Evolutionary conservation across 257 asterid species (phyloP), one percentile per base, ranked within the genome.

Genomic region (Solanum ahanhuiri): DNA sequence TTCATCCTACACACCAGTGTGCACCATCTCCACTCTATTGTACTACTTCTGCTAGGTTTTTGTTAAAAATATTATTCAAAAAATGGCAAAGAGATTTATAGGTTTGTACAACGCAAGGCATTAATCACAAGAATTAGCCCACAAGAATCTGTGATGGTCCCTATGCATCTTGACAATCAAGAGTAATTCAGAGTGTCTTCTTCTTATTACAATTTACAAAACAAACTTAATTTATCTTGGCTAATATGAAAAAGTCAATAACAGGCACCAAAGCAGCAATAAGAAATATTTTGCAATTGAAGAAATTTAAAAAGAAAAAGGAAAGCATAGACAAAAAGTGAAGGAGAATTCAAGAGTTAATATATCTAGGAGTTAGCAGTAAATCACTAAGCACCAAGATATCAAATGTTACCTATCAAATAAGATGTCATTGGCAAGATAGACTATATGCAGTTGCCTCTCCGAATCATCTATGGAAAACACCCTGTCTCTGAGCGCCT

Each of bases 351-450:
- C 39, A 77, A 45, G 83, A 77, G 23, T 41, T 43, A 14, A 41
- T 14, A 77, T 77, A 77, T 77, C 64, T 25, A 77, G 64, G 25
- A 77, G 34, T 15, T 20, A 7, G 83, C 39, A 77, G 64, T 77
- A 45, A 43, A 77, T 77, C 20, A 72, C 45, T 66, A 84, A 45
- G 86, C 83, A 70, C 15, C 79, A 81, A 41, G 6, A 73, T 71
- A 54, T 67, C 63, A 71, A 77, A 82, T 75, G 83, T 11, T 83
- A 95, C 99, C 99, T 96, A 91, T 96, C 98, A 91, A 95, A 96
- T 85, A 95, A 90, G 88, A 96, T 95, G 93, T 96, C 99, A 89
- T 96, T 96, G 89, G 98, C 99, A 87, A 96, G 98, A 89, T 93
- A 96, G 86, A 96, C 88, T 48, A 96, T 93, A 88, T 95, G 99